These are phyloP conservation scores for Scutellaria minor DNA, from an alignment of 257 asterid species.

Conservation along the genomic window DNA sequence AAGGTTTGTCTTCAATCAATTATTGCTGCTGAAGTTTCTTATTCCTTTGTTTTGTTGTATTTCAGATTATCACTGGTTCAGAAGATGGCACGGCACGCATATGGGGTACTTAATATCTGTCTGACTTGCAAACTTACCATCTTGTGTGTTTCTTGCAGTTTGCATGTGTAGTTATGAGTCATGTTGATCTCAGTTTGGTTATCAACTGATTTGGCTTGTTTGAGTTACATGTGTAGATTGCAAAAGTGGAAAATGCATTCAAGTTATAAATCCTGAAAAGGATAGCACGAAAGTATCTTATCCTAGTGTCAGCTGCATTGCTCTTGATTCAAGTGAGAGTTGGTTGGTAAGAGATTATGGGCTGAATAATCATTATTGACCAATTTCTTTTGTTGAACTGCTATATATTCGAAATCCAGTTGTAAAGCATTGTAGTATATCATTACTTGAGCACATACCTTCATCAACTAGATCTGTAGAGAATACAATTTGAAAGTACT, in stretches of 20 bases:
- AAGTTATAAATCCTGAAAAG: conserved; percentile 61
- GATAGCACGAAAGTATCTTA: conserved; percentile 50
- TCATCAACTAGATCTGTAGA: not conserved
- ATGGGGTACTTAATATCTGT: conserved; percentile 72
- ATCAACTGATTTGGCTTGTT: conserved; percentile 35
- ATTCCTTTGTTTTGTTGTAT: conserved; percentile 32
- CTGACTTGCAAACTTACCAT: conserved; percentile 22
- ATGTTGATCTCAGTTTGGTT: conserved; percentile 19
- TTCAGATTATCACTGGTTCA: conserved; percentile 95
- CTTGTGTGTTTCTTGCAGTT: conserved; percentile 24
- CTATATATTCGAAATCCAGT: conserved; percentile 2
- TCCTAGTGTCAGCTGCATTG: conserved; percentile 79
- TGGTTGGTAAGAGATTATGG: conserved; percentile 81
- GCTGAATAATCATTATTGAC: conserved; percentile 13
- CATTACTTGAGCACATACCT: conserved; percentile 3
- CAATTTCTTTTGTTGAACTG: not conserved
- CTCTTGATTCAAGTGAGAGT: conserved; percentile 93
- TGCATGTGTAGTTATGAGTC: conserved; percentile 17
- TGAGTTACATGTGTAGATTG: conserved; percentile 59
- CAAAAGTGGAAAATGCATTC: conserved; percentile 88
- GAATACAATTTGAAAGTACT: conserved; percentile 9
- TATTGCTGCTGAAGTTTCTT: conserved; percentile 24
- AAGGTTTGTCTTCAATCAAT: conserved; percentile 12
- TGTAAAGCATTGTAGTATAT: conserved; percentile 25
- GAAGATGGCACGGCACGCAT: conserved; percentile 94